These are phyloP conservation scores for Neofusicoccum kwambonambiense DNA, from an alignment of 2,329 filamentous ascomycete genomes.

Conservation along the genomic window DNA sequence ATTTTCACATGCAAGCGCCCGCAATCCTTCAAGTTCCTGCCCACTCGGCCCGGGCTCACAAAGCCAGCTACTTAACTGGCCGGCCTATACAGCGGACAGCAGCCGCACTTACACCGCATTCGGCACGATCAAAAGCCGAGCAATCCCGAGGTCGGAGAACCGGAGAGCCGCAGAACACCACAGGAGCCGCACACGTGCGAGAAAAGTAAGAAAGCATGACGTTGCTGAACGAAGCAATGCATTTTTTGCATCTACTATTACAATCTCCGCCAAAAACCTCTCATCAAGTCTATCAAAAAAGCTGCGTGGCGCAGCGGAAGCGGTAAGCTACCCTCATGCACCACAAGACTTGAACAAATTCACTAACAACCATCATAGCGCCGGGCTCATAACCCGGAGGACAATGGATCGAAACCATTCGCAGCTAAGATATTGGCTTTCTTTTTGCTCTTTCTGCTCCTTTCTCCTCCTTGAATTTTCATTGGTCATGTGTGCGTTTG, in stretches of 20 bases:
- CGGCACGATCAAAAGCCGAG: not conserved
- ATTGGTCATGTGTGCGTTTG: not conserved
- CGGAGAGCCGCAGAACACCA: not conserved
- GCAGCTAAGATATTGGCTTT: slow-evolving; percentile 1
- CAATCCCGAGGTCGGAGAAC: slow-evolving; percentile 1
- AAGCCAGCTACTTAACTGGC: not conserved
- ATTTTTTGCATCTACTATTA: not conserved
- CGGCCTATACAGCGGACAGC: not conserved
- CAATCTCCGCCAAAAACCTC: too few relatives aligned
- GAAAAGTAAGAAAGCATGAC: too few relatives aligned
- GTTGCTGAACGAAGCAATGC: not conserved
- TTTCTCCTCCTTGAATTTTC: not conserved
- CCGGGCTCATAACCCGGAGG: slow-evolving; percentile 35
- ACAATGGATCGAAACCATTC: slow-evolving; percentile 31
- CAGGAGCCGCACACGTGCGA: not conserved
- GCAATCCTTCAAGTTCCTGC: not conserved
- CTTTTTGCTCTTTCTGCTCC: not conserved
- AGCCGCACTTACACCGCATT: not conserved
- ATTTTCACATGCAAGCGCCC: slow-evolving; percentile 2
- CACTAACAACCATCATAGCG: slow-evolving; percentile 17
- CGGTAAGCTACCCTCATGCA: not conserved
- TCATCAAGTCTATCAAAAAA: slow-evolving; percentile 7
- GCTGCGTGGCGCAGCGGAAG: slow-evolving; percentile 18
- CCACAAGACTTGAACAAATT: not conserved
- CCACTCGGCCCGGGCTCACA: not conserved